These are phyloP conservation scores for Globisporangium takayamanum DNA, from an alignment of 352 stramenopile species.

Conservation along the genomic window DNA sequence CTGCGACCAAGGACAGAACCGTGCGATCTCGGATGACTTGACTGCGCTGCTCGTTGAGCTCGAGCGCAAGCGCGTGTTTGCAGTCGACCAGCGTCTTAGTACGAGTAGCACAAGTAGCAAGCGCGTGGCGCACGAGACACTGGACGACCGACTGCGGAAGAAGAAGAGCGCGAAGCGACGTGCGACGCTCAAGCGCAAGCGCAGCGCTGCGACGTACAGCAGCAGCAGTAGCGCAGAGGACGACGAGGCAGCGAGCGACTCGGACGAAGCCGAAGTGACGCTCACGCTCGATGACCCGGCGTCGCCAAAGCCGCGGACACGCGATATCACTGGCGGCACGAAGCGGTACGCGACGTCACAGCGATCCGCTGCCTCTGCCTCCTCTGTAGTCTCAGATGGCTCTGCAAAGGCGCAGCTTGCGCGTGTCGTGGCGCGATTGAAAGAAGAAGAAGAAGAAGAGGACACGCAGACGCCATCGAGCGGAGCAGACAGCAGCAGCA, in stretches of 20 bases:
- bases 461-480: not conserved
- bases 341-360: conserved; percentile 7
- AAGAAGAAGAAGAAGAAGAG: conserved; percentile 20
- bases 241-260: conserved; percentile 16
- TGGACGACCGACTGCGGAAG: conserved; percentile 36
- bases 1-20: conserved; percentile 37
- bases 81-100: not conserved
- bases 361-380: not conserved
- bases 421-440: conserved; percentile 25
- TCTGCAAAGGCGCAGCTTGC: conserved; percentile 20
- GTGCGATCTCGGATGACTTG: conserved; percentile 22
- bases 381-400: not conserved
- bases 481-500: conserved; percentile 8
- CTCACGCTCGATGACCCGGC: conserved; percentile 15
- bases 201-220: conserved; percentile 8
- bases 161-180: conserved; percentile 13
- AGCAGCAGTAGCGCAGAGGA: conserved; percentile 22
- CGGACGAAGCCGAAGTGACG: conserved; percentile 29
- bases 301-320: conserved; percentile 8
- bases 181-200: conserved; percentile 16
- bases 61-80: conserved; percentile 1
- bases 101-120: not conserved
- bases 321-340: conserved; percentile 16
- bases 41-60: conserved; percentile 21
- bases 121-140: conserved; percentile 19